Evolutionary conservation across 1,284 basidiomycete species (phyloP).

Genomic region (Fomitopsis betulina): DNA sequence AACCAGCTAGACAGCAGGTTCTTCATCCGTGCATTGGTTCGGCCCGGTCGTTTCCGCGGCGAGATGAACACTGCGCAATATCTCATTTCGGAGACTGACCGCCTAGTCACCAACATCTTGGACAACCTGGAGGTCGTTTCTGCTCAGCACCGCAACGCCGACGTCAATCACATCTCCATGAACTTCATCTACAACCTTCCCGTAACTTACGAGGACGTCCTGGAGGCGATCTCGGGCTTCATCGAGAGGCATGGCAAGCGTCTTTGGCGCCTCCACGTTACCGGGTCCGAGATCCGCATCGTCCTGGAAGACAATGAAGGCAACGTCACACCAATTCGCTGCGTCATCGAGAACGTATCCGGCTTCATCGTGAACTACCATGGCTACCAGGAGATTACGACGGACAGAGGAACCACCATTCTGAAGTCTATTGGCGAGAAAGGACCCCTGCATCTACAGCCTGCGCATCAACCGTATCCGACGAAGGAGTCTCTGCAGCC

Average conservation of each 20-base stretch:
- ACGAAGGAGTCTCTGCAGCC: slow-evolving; percentile 99
- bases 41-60: slow-evolving; percentile 90
- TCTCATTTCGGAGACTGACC: slow-evolving; percentile 96
- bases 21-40: slow-evolving; percentile 96
- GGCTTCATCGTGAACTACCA: slow-evolving; percentile 99
- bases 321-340: slow-evolving; percentile 92
- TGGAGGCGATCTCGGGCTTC: slow-evolving; percentile 95
- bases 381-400: slow-evolving; percentile 98
- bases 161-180: slow-evolving; percentile 96
- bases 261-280: slow-evolving; percentile 97
- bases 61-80: slow-evolving; percentile 94
- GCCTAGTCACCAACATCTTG: slow-evolving; percentile 90
- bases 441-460: slow-evolving; percentile 90
- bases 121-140: slow-evolving; percentile 93
- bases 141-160: slow-evolving; percentile 82
- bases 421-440: slow-evolving; percentile 96
- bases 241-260: slow-evolving; percentile 98
- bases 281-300: slow-evolving; percentile 95
- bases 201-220: slow-evolving; percentile 94
- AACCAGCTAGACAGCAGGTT: slow-evolving; percentile 97
- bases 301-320: slow-evolving; percentile 91
- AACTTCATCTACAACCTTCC: slow-evolving; percentile 97
- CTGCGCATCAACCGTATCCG: slow-evolving; percentile 88
- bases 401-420: slow-evolving; percentile 91
- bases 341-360: slow-evolving; percentile 97